Conservation (phyloP, 1,284 basidiomycete species). For the Tranzscheliella williamsii region DNA sequence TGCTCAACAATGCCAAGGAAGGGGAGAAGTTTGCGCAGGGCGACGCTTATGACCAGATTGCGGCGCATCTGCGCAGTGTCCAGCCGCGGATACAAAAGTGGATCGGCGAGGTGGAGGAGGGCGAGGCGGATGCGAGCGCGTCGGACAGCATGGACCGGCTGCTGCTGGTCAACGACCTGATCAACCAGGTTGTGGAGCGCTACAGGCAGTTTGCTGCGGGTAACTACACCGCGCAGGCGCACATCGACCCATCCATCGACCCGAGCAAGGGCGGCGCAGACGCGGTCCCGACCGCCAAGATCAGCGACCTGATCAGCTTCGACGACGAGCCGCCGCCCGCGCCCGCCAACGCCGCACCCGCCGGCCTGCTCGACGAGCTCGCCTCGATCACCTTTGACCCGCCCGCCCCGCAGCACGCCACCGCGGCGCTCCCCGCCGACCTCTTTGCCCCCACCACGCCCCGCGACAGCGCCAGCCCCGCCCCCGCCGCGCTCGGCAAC, state of each 20-base stretch:
- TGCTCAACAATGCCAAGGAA: conserved; percentile 86
- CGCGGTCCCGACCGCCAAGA: conserved; percentile 56
- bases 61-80: conserved; percentile 77
- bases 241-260: conserved; percentile 64
- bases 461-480: conserved; percentile 8
- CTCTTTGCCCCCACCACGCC: conserved; percentile 27
- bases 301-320: conserved; percentile 56
- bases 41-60: conserved; percentile 96
- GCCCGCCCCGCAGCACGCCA: conserved; percentile 2
- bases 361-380: conserved; percentile 50
- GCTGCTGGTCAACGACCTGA: conserved; percentile 94
- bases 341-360: background rate
- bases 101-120: conserved; percentile 85
- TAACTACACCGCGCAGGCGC: conserved; percentile 72
- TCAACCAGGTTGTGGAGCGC: conserved; percentile 85
- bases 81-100: conserved; percentile 96
- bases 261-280: conserved; percentile 48
- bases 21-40: conserved; percentile 68
- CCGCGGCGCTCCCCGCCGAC: conserved; percentile 14
- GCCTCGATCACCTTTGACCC: conserved; percentile 50
- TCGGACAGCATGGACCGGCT: conserved; percentile 79
- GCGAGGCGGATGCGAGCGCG: conserved; percentile 69
- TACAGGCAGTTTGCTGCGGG: conserved; percentile 91
- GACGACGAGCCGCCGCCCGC: conserved; percentile 43
- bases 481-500: conserved; percentile 15